These are phyloP conservation scores for Bolboschoenoplectus hybrid DNA, from an alignment of 202 grass and related monocot genomes.

Conservation along the genomic window DNA sequence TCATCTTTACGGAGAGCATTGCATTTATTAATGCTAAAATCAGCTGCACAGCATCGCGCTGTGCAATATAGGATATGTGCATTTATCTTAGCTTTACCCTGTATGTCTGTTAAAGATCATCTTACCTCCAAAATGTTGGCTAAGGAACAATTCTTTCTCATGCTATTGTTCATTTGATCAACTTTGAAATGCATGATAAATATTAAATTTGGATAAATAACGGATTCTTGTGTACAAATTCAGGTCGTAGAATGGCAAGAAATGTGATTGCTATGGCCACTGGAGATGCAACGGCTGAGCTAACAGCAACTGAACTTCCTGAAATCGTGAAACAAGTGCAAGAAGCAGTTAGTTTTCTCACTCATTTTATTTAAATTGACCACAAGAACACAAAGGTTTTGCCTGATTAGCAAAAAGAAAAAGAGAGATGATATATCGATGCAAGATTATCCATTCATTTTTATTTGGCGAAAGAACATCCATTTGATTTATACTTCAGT, in stretches of 20 bases:
- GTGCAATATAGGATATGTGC: background rate
- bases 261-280: constrained; percentile 69
- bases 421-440: background rate
- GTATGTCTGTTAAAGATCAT: background rate
- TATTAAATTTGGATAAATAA: background rate
- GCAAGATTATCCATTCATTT: background rate
- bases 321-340: constrained; percentile 65
- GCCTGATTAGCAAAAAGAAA: background rate
- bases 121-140: background rate
- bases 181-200: background rate
- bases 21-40: background rate
- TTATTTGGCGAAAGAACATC: background rate
- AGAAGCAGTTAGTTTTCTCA: constrained; percentile 57
- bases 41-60: background rate
- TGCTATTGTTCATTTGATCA: constrained; percentile 18
- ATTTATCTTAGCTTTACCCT: constrained; percentile 6
- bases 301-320: constrained; percentile 59
- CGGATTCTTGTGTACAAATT: background rate
- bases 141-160: background rate
- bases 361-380: constrained; percentile 15
- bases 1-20: background rate
- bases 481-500: background rate
- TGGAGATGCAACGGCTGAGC: constrained; percentile 56
- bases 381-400: background rate
- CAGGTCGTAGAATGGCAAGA: constrained; percentile 67